These are phyloP conservation scores for Zelopaecilomyces penicillatus DNA, from an alignment of 2,329 filamentous ascomycete species.

Conservation along the genomic window DNA sequence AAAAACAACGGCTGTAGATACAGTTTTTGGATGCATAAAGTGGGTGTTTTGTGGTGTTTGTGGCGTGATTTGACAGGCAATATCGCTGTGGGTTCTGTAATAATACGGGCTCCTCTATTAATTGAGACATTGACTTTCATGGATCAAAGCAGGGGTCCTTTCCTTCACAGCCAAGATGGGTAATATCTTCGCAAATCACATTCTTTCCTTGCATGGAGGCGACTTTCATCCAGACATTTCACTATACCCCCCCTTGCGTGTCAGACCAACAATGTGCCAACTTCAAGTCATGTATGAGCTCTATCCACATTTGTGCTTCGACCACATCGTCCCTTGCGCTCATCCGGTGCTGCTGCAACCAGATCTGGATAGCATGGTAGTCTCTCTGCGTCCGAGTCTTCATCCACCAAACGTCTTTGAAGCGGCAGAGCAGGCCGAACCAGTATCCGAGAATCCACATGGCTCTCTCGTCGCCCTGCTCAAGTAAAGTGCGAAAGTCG, in stretches of 20 bases:
- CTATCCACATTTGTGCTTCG: slow-evolving; percentile 13
- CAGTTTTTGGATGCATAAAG: not conserved
- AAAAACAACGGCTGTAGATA: not conserved
- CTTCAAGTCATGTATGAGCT: slow-evolving; percentile 15
- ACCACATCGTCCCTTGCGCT: slow-evolving; percentile 5
- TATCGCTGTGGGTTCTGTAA: no score
- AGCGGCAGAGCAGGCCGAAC: slow-evolving; percentile 16
- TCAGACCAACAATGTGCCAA: not conserved
- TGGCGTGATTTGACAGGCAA: no score
- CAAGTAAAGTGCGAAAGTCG: slow-evolving; percentile 13
- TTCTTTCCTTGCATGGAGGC: no score
- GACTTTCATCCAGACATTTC: no score
- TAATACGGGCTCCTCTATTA: no score
- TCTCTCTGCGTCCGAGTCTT: slow-evolving; percentile 11
- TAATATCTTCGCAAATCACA: no score
- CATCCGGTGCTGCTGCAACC: slow-evolving; percentile 10
- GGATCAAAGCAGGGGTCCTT: no score
- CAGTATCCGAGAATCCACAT: slow-evolving; percentile 18
- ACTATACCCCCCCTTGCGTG: not conserved
- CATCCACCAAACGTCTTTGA: slow-evolving; percentile 17
- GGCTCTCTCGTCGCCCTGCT: slow-evolving; percentile 12
- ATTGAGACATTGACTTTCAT: no score
- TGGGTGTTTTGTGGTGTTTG: not conserved
- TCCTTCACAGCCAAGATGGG: no score
- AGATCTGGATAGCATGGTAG: slow-evolving; percentile 11